Conservation (phyloP, 768 basidiomycete genomes). For the Tricholoma sp. region DNA sequence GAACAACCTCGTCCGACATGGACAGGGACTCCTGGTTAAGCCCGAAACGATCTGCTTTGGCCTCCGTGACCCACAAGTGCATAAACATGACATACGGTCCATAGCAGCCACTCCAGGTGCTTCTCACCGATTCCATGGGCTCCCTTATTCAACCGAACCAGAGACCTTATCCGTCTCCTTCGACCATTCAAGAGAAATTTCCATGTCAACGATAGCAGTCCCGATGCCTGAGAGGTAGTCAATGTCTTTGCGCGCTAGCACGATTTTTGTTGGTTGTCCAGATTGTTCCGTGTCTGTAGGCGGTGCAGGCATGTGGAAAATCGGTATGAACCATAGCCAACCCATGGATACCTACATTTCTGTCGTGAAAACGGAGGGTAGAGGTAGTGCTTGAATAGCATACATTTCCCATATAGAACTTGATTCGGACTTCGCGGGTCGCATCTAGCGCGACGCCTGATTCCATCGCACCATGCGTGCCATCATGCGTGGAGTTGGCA, state of each 20-base stretch:
- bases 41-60: no score
- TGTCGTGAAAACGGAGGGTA: neutral
- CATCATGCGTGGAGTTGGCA: constrained; percentile 39
- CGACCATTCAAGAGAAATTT: constrained; percentile 54
- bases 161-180: neutral
- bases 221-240: constrained; percentile 81
- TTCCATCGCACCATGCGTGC: constrained; percentile 21
- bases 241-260: constrained; percentile 55
- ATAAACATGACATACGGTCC: no score
- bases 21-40: no score
- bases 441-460: constrained; percentile 60
- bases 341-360: constrained; percentile 61
- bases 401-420: constrained; percentile 71
- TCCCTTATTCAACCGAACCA: neutral
- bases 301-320: constrained; percentile 68
- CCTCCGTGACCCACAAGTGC: no score
- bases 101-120: no score
- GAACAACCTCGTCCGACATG: no score
- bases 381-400: constrained; percentile 5
- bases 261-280: constrained; percentile 28
- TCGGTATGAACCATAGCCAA: constrained; percentile 85
- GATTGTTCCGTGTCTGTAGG: neutral
- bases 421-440: constrained; percentile 61
- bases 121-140: no score
- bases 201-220: constrained; percentile 57